Evolutionary conservation across 2,329 filamentous ascomycete genomes (phyloP).

Genomic region (Pseudogymnoascus sp.): DNA sequence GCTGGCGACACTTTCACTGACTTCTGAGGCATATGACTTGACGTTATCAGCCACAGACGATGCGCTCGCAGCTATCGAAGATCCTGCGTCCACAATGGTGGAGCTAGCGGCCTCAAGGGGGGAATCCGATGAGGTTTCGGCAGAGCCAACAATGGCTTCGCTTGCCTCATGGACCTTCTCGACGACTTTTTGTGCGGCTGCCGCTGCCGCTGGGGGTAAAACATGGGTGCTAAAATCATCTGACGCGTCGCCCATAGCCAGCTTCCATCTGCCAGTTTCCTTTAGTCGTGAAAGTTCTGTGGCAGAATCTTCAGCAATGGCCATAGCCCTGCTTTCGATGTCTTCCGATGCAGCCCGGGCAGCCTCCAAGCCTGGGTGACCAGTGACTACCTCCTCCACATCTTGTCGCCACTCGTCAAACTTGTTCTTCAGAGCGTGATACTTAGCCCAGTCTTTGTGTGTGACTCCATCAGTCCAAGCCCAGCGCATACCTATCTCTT

Average conservation of each 20-base stretch:
- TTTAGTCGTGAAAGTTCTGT: slow-evolving; percentile 74
- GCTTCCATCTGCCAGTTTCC: slow-evolving; percentile 78
- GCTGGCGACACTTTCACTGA: slow-evolving; percentile 20
- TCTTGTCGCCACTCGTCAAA: slow-evolving; percentile 81
- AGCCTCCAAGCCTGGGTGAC: slow-evolving; percentile 62
- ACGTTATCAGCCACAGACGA: slow-evolving; percentile 18
- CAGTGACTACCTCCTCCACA: slow-evolving; percentile 67
- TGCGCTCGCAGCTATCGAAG: slow-evolving; percentile 20
- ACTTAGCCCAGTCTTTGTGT: slow-evolving; percentile 96
- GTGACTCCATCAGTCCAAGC: slow-evolving; percentile 92
- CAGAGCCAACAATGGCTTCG: slow-evolving; percentile 20
- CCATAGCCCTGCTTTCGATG: slow-evolving; percentile 74
- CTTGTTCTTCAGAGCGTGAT: slow-evolving; percentile 76
- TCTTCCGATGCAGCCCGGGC: slow-evolving; percentile 62
- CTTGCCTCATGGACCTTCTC: slow-evolving; percentile 24
- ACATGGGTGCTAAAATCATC: slow-evolving; percentile 70
- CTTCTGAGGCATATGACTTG: slow-evolving; percentile 18
- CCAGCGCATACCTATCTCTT: slow-evolving; percentile 73
- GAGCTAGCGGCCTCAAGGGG: slow-evolving; percentile 18
- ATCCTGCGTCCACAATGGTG: slow-evolving; percentile 16
- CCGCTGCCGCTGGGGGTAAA: slow-evolving; percentile 51
- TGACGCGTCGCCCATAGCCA: slow-evolving; percentile 63
- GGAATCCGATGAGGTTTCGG: slow-evolving; percentile 28
- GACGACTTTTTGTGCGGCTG: slow-evolving; percentile 29
- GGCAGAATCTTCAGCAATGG: slow-evolving; percentile 67